phyloP scores from a whole-genome alignment of 1,284 basidiomycete species.

The Meira miltonrushii region DNA sequence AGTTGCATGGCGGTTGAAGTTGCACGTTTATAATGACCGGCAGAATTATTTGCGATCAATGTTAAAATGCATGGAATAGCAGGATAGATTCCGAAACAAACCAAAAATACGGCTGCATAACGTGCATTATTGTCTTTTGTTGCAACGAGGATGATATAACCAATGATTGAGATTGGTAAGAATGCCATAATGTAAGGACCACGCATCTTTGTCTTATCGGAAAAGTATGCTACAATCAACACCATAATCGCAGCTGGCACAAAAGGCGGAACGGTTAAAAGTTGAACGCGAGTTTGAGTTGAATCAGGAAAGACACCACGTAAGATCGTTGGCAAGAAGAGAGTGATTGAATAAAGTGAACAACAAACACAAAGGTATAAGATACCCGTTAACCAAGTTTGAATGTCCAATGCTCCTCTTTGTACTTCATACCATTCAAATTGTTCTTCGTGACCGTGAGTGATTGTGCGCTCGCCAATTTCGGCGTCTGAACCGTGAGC shows the following conservation, averaged over 20 bases:
- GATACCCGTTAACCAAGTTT: constrained; percentile 35
- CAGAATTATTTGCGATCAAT: constrained; percentile 41
- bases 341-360: constrained; percentile 30
- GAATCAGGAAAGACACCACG: constrained; percentile 27
- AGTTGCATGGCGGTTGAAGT: constrained; percentile 51
- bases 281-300: constrained; percentile 28
- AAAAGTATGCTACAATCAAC: constrained; percentile 48
- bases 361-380: constrained; percentile 31
- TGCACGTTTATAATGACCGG: constrained; percentile 44
- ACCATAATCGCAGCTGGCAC: constrained; percentile 44
- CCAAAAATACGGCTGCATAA: constrained; percentile 48
- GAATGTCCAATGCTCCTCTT: constrained; percentile 28
- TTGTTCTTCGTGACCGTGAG: constrained; percentile 17
- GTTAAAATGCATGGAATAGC: constrained; percentile 40
- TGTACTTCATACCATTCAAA: constrained; percentile 36
- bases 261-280: constrained; percentile 37
- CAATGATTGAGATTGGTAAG: constrained; percentile 49
- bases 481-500: too few species aligned
- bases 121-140: constrained; percentile 27
- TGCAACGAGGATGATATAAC: constrained; percentile 42
- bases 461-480: too few species aligned
- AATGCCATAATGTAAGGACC: constrained; percentile 50
- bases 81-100: constrained; percentile 46
- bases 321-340: constrained; percentile 34
- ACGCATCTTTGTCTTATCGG: constrained; percentile 49